phyloP scores from a whole-genome alignment of 441 rosid species.

The Corymbia citriodora region DNA sequence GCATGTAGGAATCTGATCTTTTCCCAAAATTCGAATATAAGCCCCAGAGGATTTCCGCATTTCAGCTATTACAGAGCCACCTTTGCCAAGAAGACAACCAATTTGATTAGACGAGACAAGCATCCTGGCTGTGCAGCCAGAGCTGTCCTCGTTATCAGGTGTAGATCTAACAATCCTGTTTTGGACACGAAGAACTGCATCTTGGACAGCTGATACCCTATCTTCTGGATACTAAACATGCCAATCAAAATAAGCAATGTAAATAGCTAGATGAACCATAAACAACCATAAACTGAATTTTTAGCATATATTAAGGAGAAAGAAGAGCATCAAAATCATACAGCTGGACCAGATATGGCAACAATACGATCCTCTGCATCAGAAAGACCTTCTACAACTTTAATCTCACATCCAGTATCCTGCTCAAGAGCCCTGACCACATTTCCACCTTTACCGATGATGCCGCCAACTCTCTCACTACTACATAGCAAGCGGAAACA shows the following conservation, averaged over 20 bases:
- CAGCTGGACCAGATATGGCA: conserved; percentile 64
- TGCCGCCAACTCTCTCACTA: conserved; percentile 59
- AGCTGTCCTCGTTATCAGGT: conserved; percentile 52
- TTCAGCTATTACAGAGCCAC: conserved; percentile 67
- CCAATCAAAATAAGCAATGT: conserved; percentile 8
- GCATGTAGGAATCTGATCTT: conserved; percentile 71
- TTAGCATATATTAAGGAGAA: background rate
- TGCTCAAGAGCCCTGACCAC: conserved; percentile 52
- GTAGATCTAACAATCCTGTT: conserved; percentile 49
- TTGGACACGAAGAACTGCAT: conserved; percentile 71
- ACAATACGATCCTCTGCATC: conserved; percentile 59
- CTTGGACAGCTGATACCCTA: conserved; percentile 64
- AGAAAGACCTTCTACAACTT: conserved; percentile 50
- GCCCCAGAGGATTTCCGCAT: conserved; percentile 75
- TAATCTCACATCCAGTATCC: conserved; percentile 78
- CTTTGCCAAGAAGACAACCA: conserved; percentile 81
- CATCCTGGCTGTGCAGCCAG: conserved; percentile 40
- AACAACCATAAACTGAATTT: background rate
- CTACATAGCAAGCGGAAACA: conserved; percentile 58
- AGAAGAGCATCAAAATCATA: conserved; percentile 23
- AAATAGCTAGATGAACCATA: background rate
- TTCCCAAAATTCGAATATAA: conserved; percentile 62
- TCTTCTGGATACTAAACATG: conserved; percentile 66
- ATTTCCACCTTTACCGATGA: conserved; percentile 77
- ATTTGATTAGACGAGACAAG: conserved; percentile 65